Evolutionary conservation across 1,284 basidiomycete genomes (phyloP), one percentile per base, ranked within the genome.

Genomic region (Sanghuangporus sanghuang): DNA sequence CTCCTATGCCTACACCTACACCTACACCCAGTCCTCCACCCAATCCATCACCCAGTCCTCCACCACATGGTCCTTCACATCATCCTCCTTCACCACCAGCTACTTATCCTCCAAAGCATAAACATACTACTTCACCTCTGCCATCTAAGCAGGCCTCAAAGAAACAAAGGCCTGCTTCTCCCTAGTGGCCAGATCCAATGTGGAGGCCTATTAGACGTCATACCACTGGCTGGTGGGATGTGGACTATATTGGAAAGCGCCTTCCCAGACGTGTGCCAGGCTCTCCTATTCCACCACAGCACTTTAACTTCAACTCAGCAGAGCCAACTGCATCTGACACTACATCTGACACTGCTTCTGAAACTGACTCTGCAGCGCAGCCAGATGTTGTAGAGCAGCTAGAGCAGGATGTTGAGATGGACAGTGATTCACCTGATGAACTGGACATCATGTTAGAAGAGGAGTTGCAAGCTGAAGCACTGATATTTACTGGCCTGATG

Each of bases 111-210:
- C 44, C 16, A 46, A 72, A 64, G 0, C 69, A 49, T 0, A 69
- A 70, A 70, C 70, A 72, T 27, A 64, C 70, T 18, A 64, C 69
- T 3, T 62, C 50, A 0, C 59, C 11, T 0, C 61, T 18, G 0
- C 68, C 38, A 0, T 67, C 44, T 39, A 64, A 48, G 6, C 53
- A 40, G 5, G 69, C 68, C 6, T 68, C 60, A 7, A 23, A 39
- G 1, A 56, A 36, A 2, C 68, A 68, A 2, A 66, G 67, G 16
- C 70, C 67, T 0, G 65, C 64, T 1, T 61, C 63, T 1, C 60
- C 27, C 6, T 57, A 49, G 18, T 35, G n/a, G 46, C 68, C 62
- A 55, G 68, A 67, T 18, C 54, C 36, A 8, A 27, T 7, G 14
- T 57, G 23, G 11, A 69, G n/a, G 21, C 27, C 27, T 32, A 32